phyloP scores from a whole-genome alignment of 768 basidiomycete genomes.

The Agrocybe chaxingu region DNA sequence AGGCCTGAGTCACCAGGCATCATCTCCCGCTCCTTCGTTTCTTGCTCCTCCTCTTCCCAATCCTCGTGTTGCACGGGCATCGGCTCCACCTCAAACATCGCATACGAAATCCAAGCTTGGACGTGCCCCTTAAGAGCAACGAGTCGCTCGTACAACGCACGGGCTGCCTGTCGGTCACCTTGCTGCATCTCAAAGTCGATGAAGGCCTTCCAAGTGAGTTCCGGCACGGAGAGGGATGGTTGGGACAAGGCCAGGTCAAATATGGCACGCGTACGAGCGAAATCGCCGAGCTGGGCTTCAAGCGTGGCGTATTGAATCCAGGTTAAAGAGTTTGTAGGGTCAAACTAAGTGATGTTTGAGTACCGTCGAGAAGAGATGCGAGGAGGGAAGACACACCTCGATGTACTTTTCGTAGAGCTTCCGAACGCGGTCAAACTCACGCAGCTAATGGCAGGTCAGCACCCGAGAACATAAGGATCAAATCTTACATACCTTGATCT shows the following conservation, averaged over 20 bases:
- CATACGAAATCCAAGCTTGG: slow-evolving; percentile 96
- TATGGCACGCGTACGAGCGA: slow-evolving; percentile 83
- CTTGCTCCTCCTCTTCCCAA: slow-evolving; percentile 70
- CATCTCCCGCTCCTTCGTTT: slow-evolving; percentile 62
- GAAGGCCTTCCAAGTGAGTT: slow-evolving; percentile 89
- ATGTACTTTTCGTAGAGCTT: slow-evolving; percentile 92
- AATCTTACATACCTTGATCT: slow-evolving; percentile 63
- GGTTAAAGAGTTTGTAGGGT: slow-evolving; percentile 84
- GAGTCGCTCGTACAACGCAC: slow-evolving; percentile 83
- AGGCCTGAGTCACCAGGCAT: slow-evolving; percentile 63
- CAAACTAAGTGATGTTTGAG: slow-evolving; percentile 46
- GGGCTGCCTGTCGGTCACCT: slow-evolving; percentile 82
- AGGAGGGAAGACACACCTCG: slow-evolving; percentile 50
- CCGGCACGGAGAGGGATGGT: slow-evolving; percentile 88
- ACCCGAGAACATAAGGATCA: neutral
- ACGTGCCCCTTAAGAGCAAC: slow-evolving; percentile 82
- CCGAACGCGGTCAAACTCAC: slow-evolving; percentile 92
- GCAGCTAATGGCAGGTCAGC: slow-evolving; percentile 43
- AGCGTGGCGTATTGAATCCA: slow-evolving; percentile 96
- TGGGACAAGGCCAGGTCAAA: slow-evolving; percentile 92
- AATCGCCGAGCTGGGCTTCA: slow-evolving; percentile 82
- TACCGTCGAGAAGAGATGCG: neutral
- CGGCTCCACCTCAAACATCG: slow-evolving; percentile 81
- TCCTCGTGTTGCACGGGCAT: slow-evolving; percentile 60
- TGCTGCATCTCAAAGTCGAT: slow-evolving; percentile 95